Evolutionary conservation across 805 yeast genomes (phyloP).

Genomic region (Barnettozyma populi): DNA sequence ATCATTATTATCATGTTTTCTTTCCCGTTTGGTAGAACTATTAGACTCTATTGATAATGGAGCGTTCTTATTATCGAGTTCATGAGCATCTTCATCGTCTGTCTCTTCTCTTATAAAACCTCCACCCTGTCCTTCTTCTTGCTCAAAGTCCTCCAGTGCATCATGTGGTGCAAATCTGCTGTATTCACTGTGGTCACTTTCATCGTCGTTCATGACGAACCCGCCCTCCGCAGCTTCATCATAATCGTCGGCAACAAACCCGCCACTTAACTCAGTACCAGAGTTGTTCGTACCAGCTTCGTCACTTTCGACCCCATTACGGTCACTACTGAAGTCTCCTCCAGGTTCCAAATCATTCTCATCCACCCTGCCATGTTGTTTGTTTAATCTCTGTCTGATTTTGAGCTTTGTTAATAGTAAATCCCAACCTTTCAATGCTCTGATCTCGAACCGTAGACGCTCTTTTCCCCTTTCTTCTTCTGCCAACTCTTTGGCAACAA

Average conservation of each 20-base stretch:
- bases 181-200: neutral
- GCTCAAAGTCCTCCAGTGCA: neutral
- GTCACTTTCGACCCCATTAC: slow-evolving; percentile 6
- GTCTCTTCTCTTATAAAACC: slow-evolving; percentile 13
- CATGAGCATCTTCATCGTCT: slow-evolving; percentile 1
- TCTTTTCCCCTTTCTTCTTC: slow-evolving; percentile 39
- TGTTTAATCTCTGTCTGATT: slow-evolving; percentile 38
- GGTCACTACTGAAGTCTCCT: slow-evolving; percentile 13
- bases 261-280: neutral
- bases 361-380: slow-evolving; percentile 36
- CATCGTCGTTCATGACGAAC: neutral
- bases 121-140: slow-evolving; percentile 7
- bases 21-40: neutral
- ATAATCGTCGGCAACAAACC: slow-evolving; percentile 11
- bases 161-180: neutral
- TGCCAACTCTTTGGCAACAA: slow-evolving; percentile 42
- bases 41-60: neutral
- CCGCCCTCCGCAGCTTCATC: slow-evolving; percentile 7
- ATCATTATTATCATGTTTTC: neutral
- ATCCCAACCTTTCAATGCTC: slow-evolving; percentile 44
- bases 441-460: slow-evolving; percentile 38
- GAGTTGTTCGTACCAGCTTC: neutral
- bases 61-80: neutral
- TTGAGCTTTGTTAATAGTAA: slow-evolving; percentile 38
- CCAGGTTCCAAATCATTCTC: slow-evolving; percentile 9